These are phyloP conservation scores for Cardiospermum halicacabum DNA, from an alignment of 345 rosid species.

Conservation along the genomic window DNA sequence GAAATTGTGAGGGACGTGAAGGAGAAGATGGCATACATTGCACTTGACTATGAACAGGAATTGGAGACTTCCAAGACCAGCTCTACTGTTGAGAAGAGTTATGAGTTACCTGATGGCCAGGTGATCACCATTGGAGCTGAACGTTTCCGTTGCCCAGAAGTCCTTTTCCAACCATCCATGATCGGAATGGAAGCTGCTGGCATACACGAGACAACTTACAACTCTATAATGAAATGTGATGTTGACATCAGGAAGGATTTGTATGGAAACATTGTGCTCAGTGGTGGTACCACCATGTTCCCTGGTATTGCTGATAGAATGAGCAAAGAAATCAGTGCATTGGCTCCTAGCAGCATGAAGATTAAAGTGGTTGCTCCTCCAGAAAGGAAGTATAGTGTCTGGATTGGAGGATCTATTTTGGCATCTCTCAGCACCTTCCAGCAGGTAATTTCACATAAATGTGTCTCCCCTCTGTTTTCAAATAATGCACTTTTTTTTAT, in stretches of 20 bases:
- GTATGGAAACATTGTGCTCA: constrained; percentile 66
- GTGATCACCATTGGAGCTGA: constrained; percentile 69
- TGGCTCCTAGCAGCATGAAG: constrained; percentile 72
- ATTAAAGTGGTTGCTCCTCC: constrained; percentile 77
- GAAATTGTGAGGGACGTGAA: constrained; percentile 73
- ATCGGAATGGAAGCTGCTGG: constrained; percentile 72
- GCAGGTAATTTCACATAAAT: constrained; percentile 41
- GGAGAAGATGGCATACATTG: constrained; percentile 61
- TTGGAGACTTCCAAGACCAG: constrained; percentile 55
- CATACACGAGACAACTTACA: constrained; percentile 67
- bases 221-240: constrained; percentile 69
- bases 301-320: constrained; percentile 68
- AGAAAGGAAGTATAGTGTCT: constrained; percentile 69
- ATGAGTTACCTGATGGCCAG: constrained; percentile 67
- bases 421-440: constrained; percentile 77
- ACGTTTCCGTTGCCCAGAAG: constrained; percentile 66
- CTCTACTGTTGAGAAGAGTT: constrained; percentile 63
- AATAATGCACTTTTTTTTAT: background rate
- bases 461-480: too few relatives aligned
- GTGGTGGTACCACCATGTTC: constrained; percentile 77
- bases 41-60: constrained; percentile 65
- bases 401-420: constrained; percentile 72
- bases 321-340: constrained; percentile 69
- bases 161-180: constrained; percentile 62
- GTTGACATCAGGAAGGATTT: constrained; percentile 69